Evolutionary conservation across 2,329 filamentous ascomycete species (phyloP), one percentile per base, ranked within the genome.

Genomic region (Teratosphaeria nubilosa): DNA sequence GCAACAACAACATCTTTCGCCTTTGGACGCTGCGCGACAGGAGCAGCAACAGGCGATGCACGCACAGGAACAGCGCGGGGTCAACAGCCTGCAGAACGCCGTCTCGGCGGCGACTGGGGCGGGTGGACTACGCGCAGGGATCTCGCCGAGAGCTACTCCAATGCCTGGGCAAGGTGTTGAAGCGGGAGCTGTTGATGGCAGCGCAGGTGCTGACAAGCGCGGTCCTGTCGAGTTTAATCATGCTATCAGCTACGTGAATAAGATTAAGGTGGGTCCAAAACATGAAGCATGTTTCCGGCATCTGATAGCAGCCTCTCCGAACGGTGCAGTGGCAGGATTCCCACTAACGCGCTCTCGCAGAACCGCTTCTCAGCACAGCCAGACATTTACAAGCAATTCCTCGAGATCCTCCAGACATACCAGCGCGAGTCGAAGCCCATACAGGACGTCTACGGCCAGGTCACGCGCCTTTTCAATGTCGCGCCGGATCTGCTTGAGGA

Each of bases 141-240:
- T 83, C 68, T 80, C 81, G 27, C 77, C 61, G 67, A 77, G 77
- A 56, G 71, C 74, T 20, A 45, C 34, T 9, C 75, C 76, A 22
- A 73, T 83, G 59, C 77, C 78, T 50, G 81, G 83, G 60, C 81
- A 82, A 32, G 71, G 86, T 58, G 89, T 86, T 31, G 58, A 54
- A 53, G 62, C 59, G 30, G 61, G 58, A 24, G 66, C 84, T 83
- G 51, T 60, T 51, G 65, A 65, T 76, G 83, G 74, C 74, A 86
- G 75, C 76, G 82, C 73, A 76, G 79, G 78, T 56, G 66, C 89
- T 71, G 91, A 95, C 73, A 95, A 94, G 70, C 85, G 91, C 58
- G 92, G 91, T 0, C 94, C 94, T 1, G 94, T 99, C 20, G 94
- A 99, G 70, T 99, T 99, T 74, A 99, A 99, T 71, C 94, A 99